These are phyloP conservation scores for Amphichorda felina DNA, from an alignment of 2,329 filamentous ascomycete species.

Conservation along the genomic window DNA sequence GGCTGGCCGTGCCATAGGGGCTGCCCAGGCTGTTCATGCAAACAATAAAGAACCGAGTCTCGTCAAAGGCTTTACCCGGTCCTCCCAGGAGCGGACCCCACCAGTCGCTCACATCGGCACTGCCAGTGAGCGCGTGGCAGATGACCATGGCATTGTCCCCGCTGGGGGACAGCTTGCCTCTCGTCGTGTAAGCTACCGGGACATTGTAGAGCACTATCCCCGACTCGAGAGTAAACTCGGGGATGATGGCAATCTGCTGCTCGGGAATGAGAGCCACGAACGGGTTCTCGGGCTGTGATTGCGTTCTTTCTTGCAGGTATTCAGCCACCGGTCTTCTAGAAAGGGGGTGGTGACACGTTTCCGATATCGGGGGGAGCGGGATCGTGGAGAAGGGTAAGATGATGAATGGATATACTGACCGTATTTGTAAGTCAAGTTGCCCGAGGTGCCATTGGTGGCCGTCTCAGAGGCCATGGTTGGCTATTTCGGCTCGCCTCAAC, in stretches of 20 bases:
- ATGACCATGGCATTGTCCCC: slow-evolving; percentile 62
- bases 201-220: slow-evolving; percentile 73
- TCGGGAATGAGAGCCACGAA: slow-evolving; percentile 78
- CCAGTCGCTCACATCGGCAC: slow-evolving; percentile 77
- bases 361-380: slow-evolving; percentile 4
- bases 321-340: slow-evolving; percentile 37
- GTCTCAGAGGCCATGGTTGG: slow-evolving; percentile 11
- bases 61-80: slow-evolving; percentile 68
- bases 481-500: no score
- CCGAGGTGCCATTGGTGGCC: slow-evolving; percentile 6
- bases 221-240: slow-evolving; percentile 85
- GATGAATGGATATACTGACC: slow-evolving; percentile 8
- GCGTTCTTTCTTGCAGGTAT: slow-evolving; percentile 53
- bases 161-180: slow-evolving; percentile 45
- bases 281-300: slow-evolving; percentile 78
- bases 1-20: slow-evolving; percentile 78
- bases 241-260: slow-evolving; percentile 77
- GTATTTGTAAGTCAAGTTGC: slow-evolving; percentile 5
- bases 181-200: slow-evolving; percentile 55
- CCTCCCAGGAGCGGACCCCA: slow-evolving; percentile 76
- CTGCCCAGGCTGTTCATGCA: slow-evolving; percentile 81
- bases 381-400: background rate
- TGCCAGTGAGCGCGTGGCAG: slow-evolving; percentile 78
- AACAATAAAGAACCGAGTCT: slow-evolving; percentile 71
- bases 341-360: slow-evolving; percentile 1